Evolutionary conservation across 1,139 yeast genomes (phyloP).

Genomic region (Tardiomyces blankii): DNA sequence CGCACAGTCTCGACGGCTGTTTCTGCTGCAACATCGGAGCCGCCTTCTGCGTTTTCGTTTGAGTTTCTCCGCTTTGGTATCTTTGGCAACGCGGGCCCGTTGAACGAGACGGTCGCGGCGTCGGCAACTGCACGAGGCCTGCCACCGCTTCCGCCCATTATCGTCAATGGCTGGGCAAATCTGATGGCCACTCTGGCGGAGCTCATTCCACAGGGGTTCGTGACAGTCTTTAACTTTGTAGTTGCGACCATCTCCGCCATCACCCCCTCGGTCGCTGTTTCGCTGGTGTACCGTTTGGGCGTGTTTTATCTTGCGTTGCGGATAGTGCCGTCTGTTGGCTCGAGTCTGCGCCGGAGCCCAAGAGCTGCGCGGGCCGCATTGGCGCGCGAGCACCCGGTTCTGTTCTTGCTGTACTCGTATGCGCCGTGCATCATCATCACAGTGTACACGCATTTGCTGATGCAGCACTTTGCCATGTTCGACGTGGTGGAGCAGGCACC

Average conservation of each 20-base stretch:
- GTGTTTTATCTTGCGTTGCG: slow-evolving; percentile 92
- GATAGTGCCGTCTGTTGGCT: slow-evolving; percentile 64
- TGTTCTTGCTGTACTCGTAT: slow-evolving; percentile 44
- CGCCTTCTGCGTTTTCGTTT: slow-evolving; percentile 7
- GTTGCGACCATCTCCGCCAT: slow-evolving; percentile 60
- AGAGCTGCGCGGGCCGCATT: not conserved
- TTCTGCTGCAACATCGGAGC: not conserved
- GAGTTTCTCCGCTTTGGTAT: not conserved
- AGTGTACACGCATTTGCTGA: slow-evolving; percentile 84
- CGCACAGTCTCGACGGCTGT: slow-evolving; percentile 6
- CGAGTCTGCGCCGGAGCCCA: slow-evolving; percentile 3
- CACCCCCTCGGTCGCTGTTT: slow-evolving; percentile 71
- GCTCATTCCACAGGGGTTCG: slow-evolving; percentile 36
- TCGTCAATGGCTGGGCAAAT: slow-evolving; percentile 28
- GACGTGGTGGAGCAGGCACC: slow-evolving; percentile 37
- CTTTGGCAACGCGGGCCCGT: slow-evolving; percentile 2
- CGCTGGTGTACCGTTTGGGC: slow-evolving; percentile 72
- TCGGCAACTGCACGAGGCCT: slow-evolving; percentile 13
- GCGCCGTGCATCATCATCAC: slow-evolving; percentile 92
- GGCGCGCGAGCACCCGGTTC: slow-evolving; percentile 4
- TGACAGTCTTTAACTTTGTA: slow-evolving; percentile 60
- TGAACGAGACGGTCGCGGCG: slow-evolving; percentile 1
- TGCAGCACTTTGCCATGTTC: slow-evolving; percentile 81
- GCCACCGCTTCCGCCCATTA: slow-evolving; percentile 26
- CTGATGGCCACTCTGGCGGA: slow-evolving; percentile 31